Evolutionary conservation across 768 basidiomycete genomes (phyloP).

Genomic region (Tylopilus balloui): DNA sequence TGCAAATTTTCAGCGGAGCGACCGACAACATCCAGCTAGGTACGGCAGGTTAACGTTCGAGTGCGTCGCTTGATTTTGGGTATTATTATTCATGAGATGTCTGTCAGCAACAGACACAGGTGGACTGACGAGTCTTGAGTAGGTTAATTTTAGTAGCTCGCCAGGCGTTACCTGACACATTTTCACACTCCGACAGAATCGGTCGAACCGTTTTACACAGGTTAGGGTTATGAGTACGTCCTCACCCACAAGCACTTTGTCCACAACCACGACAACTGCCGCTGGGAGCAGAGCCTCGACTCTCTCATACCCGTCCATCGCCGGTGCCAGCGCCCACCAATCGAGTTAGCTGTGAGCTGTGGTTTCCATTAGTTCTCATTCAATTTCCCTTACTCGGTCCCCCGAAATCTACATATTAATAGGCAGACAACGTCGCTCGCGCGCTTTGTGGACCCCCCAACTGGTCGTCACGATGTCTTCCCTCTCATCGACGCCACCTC

Average conservation of each 20-base stretch:
- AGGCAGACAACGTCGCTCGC: neutral
- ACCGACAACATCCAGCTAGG: no score
- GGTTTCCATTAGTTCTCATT: neutral
- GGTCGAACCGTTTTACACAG: neutral
- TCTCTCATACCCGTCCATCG: neutral
- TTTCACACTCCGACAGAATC: neutral
- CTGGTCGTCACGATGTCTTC: slow-evolving; percentile 12
- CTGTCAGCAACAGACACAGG: no score
- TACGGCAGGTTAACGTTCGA: no score
- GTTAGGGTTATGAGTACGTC: neutral
- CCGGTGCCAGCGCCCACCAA: slow-evolving; percentile 4
- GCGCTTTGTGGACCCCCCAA: slow-evolving; percentile 1
- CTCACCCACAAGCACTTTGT: neutral
- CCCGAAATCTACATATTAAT: slow-evolving; percentile 16
- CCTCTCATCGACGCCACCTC: neutral
- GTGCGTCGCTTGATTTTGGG: neutral
- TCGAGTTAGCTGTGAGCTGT: neutral
- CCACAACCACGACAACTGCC: neutral
- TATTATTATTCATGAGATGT: no score
- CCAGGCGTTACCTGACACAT: no score
- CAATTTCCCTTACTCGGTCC: neutral
- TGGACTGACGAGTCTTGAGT: no score
- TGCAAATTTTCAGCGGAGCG: no score
- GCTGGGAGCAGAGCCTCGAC: neutral
- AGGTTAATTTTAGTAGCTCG: no score